phyloP scores from a whole-genome alignment of 2,329 filamentous ascomycete species.

The Karstenula rhodostoma region DNA sequence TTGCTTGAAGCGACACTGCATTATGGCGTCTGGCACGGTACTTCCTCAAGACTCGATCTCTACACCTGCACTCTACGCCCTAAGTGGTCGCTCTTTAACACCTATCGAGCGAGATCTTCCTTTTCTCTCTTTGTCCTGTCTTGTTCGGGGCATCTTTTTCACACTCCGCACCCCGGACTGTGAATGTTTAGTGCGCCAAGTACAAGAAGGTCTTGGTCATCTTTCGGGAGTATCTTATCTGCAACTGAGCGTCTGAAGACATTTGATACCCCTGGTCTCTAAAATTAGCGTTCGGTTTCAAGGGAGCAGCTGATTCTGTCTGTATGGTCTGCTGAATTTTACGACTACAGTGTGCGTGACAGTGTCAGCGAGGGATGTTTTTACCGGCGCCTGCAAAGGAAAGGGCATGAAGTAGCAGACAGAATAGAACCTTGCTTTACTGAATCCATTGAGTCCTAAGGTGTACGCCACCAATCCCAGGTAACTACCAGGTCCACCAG shows the following conservation, averaged over 20 bases:
- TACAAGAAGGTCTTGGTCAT: not conserved
- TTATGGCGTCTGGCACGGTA: not conserved
- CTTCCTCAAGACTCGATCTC: not conserved
- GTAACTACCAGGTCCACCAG: not conserved
- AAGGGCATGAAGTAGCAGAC: not conserved
- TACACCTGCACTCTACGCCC: not conserved
- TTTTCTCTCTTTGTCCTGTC: not conserved
- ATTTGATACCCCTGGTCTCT: constrained; percentile 8
- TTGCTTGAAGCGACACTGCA: not conserved
- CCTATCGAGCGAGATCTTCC: not conserved
- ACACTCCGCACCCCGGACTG: not conserved
- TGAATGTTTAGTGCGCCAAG: not conserved
- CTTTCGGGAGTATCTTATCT: not conserved
- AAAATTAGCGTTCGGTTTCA: not conserved
- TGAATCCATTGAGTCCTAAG: not conserved
- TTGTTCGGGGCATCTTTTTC: not conserved
- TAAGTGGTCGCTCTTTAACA: not conserved
- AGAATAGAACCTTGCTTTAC: not conserved
- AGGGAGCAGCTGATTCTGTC: not conserved
- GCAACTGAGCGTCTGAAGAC: constrained; percentile 13
- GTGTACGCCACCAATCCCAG: not conserved
- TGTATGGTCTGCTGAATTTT: not conserved
- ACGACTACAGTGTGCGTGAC: not conserved
- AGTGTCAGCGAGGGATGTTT: not conserved
- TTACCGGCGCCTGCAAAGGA: not conserved